These are phyloP conservation scores for Phytophthora sp. DNA, from an alignment of 352 stramenopile species.

Conservation along the genomic window DNA sequence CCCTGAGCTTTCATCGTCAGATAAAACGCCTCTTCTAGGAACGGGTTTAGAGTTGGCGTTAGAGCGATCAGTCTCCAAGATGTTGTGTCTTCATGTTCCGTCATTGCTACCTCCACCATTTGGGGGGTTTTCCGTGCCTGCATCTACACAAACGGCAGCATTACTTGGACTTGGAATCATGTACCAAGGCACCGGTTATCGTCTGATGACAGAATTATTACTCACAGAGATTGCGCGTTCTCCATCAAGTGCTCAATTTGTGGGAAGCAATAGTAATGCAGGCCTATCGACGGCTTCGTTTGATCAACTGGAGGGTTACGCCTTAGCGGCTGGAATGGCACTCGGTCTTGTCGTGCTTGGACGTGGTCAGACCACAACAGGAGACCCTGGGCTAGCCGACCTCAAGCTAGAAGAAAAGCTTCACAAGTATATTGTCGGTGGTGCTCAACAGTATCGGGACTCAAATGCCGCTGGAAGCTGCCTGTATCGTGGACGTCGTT, in stretches of 20 bases:
- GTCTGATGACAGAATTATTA: slow-evolving; percentile 98
- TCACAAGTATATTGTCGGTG: slow-evolving; percentile 94
- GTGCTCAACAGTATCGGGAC: slow-evolving; percentile 57
- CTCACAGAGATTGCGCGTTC: slow-evolving; percentile 96
- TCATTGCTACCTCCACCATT: slow-evolving; percentile 95
- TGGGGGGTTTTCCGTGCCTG: slow-evolving; percentile 95
- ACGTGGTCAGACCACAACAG: slow-evolving; percentile 64
- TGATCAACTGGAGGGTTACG: slow-evolving; percentile 95
- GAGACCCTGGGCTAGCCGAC: slow-evolving; percentile 92
- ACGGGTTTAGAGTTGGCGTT: slow-evolving; percentile 66
- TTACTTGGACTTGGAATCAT: slow-evolving; percentile 95
- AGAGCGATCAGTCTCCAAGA: slow-evolving; percentile 95
- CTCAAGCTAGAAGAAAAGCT: slow-evolving; percentile 97
- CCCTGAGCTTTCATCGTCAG: slow-evolving; percentile 31
- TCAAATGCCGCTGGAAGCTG: slow-evolving; percentile 57
- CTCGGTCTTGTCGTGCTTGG: slow-evolving; percentile 96
- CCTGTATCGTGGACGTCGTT: slow-evolving; percentile 75
- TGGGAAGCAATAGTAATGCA: slow-evolving; percentile 48
- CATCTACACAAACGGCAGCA: slow-evolving; percentile 95
- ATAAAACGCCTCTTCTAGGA: slow-evolving; percentile 47
- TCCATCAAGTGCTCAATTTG: slow-evolving; percentile 74
- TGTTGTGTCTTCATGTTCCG: slow-evolving; percentile 98
- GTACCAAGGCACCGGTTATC: slow-evolving; percentile 95
- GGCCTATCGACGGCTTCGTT: slow-evolving; percentile 62
- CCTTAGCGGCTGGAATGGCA: slow-evolving; percentile 91